Percentiles rank a stretch among this genome's conserved stretches.
These are phyloP conservation scores for Fomitopsis pulvina DNA, from an alignment of 768 basidiomycete genomes.

Conservation along the genomic window DNA sequence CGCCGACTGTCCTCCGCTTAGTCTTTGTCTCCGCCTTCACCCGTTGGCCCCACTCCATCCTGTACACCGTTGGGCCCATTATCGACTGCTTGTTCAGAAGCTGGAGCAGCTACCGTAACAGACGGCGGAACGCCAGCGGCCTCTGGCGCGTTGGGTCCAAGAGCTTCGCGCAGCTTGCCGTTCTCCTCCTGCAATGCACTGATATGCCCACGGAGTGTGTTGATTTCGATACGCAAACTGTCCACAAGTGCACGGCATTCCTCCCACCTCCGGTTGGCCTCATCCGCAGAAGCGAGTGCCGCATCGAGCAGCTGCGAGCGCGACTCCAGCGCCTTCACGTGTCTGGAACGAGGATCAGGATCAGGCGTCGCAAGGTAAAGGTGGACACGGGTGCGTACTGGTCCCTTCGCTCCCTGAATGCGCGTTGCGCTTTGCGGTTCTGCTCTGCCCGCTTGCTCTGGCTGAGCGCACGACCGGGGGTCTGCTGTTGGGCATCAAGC, in stretches of 20 bases:
- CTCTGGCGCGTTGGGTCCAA: constrained; percentile 9
- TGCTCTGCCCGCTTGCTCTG: constrained; percentile 88
- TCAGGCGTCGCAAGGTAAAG: constrained; percentile 5
- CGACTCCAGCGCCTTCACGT: constrained; percentile 82
- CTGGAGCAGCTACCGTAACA: background rate
- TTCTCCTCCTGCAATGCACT: constrained; percentile 31
- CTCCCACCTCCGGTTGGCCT: constrained; percentile 86
- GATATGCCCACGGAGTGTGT: constrained; percentile 67
- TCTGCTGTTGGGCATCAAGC: constrained; percentile 11
- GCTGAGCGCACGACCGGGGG: constrained; percentile 51
- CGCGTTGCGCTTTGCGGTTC: constrained; percentile 90
- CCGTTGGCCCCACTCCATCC: background rate
- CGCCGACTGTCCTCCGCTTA: too few species aligned
- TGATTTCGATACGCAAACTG: constrained; percentile 79
- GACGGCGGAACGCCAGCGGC: background rate
- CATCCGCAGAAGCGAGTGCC: constrained; percentile 79
- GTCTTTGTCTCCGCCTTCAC: constrained; percentile 1
- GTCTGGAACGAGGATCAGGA: constrained; percentile 35
- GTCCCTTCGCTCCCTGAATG: constrained; percentile 86
- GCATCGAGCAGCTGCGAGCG: constrained; percentile 82
- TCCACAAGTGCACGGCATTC: constrained; percentile 88
- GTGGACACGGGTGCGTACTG: constrained; percentile 46
- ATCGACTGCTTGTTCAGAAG: constrained; percentile 6
- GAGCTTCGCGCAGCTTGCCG: constrained; percentile 3
- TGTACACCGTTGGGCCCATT: constrained; percentile 11